A percentile compares a stretch with the other conserved stretches of the same genome.
phyloP scores from a whole-genome alignment of 2,329 filamentous ascomycete genomes.

The Septoria linicola region DNA sequence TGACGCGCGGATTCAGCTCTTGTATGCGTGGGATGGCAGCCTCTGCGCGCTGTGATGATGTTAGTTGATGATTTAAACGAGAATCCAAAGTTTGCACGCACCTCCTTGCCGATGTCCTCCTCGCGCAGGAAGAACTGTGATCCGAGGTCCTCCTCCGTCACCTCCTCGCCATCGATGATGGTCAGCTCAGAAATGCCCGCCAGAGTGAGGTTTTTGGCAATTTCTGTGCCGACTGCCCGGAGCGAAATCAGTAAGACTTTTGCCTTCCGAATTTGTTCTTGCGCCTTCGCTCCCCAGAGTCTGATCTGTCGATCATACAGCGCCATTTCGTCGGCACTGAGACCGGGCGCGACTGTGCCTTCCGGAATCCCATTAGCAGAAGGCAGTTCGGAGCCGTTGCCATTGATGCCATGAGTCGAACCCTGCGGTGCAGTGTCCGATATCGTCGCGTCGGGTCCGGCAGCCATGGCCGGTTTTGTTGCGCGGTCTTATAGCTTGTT shows the following conservation, averaged over 20 bases:
- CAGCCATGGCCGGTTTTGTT: background rate
- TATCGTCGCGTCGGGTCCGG: constrained; percentile 1
- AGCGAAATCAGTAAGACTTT: constrained; percentile 87
- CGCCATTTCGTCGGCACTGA: constrained; percentile 78
- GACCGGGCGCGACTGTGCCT: constrained; percentile 29
- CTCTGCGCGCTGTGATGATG: constrained; percentile 63
- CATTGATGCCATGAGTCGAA: constrained; percentile 14
- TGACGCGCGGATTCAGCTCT: constrained; percentile 86
- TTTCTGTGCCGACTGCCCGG: constrained; percentile 85
- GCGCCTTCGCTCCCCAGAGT: constrained; percentile 93
- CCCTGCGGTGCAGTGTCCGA: constrained; percentile 1
- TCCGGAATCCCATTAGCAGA: constrained; percentile 22
- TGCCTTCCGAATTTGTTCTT: constrained; percentile 81
- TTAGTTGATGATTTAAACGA: background rate
- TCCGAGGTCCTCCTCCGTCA: constrained; percentile 75
- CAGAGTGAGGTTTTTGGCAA: constrained; percentile 95
- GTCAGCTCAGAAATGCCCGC: constrained; percentile 90
- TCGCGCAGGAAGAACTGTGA: constrained; percentile 71
- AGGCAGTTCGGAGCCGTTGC: constrained; percentile 13
- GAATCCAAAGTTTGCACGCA: constrained; percentile 36
- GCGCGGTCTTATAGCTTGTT: no score
- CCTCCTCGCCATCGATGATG: constrained; percentile 73
- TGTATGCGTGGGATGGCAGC: constrained; percentile 75
- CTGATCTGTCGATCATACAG: constrained; percentile 97
- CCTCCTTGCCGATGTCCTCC: constrained; percentile 70